Evolutionary conservation across 225 moss, liverwort and hornwort genomes (phyloP).

Genomic region (Polytrichum formosum): DNA sequence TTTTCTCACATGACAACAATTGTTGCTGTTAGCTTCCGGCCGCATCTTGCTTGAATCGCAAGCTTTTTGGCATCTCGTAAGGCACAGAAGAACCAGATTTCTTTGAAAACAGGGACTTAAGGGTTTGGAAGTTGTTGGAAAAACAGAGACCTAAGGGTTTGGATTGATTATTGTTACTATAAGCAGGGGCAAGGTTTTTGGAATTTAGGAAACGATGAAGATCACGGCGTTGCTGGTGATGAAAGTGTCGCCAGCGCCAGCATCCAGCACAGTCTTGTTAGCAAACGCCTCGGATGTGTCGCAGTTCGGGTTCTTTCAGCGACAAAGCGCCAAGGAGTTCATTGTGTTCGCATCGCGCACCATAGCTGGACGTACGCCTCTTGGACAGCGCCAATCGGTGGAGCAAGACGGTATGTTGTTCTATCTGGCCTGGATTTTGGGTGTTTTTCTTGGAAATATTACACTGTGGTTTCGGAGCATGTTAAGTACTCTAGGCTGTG

Average conservation of each 20-base stretch:
- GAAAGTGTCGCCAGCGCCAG: slow-evolving; percentile 59
- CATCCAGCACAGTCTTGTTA: slow-evolving; percentile 61
- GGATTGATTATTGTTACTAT: not conserved
- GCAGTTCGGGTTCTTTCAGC: slow-evolving; percentile 96
- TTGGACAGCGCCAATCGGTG: slow-evolving; percentile 94
- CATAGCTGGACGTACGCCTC: slow-evolving; percentile 86
- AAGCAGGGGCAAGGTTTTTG: not conserved
- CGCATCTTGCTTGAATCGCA: not conserved
- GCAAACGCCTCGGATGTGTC: slow-evolving; percentile 92
- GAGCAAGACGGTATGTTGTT: slow-evolving; percentile 79
- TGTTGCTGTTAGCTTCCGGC: no score
- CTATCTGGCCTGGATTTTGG: not conserved
- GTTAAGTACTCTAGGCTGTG: no score
- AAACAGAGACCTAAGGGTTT: not conserved
- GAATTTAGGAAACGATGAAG: slow-evolving; percentile 62
- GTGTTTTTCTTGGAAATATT: slow-evolving; percentile 6
- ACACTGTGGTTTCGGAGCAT: no score
- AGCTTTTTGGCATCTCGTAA: not conserved
- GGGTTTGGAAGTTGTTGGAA: not conserved
- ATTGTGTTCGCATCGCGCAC: slow-evolving; percentile 92
- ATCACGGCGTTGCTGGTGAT: slow-evolving; percentile 76
- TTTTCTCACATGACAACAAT: no score
- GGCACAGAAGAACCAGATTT: not conserved
- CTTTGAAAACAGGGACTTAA: not conserved
- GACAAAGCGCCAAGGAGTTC: slow-evolving; percentile 83